phyloP scores from a whole-genome alignment of 805 yeast species.

The Candida railenensis region DNA sequence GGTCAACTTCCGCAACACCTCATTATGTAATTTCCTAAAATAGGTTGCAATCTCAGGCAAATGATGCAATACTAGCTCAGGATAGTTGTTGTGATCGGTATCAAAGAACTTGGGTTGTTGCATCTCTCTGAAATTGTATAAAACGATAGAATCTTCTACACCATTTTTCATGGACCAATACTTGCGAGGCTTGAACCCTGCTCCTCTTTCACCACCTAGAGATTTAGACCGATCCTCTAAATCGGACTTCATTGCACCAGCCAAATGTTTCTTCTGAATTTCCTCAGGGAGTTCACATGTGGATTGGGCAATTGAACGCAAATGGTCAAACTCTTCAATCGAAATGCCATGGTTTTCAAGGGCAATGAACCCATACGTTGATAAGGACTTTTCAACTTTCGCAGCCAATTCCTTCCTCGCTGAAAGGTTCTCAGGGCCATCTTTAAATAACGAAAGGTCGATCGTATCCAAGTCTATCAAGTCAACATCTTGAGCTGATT shows the following conservation, averaged over 20 bases:
- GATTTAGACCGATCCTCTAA: slow-evolving; percentile 23
- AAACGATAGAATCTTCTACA: slow-evolving; percentile 25
- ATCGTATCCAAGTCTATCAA: slow-evolving; percentile 30
- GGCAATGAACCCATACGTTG: slow-evolving; percentile 45
- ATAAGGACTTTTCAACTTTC: slow-evolving; percentile 37
- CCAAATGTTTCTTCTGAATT: slow-evolving; percentile 34
- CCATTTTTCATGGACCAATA: slow-evolving; percentile 31
- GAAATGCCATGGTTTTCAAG: slow-evolving; percentile 41
- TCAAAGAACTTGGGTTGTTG: slow-evolving; percentile 22
- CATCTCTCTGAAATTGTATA: slow-evolving; percentile 26
- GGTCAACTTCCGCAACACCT: slow-evolving; percentile 21
- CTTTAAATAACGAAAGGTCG: slow-evolving; percentile 33
- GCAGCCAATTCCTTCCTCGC: slow-evolving; percentile 32
- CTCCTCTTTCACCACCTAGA: slow-evolving; percentile 29
- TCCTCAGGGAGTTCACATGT: slow-evolving; percentile 41
- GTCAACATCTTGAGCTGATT: slow-evolving; percentile 9
- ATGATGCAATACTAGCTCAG: slow-evolving; percentile 22
- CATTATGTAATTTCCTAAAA: slow-evolving; percentile 20
- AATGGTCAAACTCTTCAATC: slow-evolving; percentile 27
- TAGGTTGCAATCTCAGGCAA: slow-evolving; percentile 22
- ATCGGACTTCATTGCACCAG: slow-evolving; percentile 37
- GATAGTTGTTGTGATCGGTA: slow-evolving; percentile 17
- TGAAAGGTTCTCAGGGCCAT: slow-evolving; percentile 32
- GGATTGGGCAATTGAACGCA: slow-evolving; percentile 41
- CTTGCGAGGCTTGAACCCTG: slow-evolving; percentile 29